Evolutionary conservation across 441 rosid species (phyloP), one percentile per base, ranked within the genome.

Genomic region (Brassica balearica): DNA sequence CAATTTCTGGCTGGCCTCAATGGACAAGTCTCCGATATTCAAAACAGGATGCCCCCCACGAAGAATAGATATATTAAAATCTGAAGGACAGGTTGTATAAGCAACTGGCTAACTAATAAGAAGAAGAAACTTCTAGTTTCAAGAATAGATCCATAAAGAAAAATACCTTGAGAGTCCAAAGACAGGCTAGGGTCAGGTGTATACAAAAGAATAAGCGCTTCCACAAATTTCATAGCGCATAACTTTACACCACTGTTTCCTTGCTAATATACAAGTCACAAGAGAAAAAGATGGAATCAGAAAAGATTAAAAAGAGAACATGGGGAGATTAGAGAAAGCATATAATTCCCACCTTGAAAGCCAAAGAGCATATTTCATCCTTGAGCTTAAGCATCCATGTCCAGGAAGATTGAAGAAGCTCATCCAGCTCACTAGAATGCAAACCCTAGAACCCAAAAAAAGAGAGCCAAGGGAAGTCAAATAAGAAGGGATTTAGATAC

Each of bases 41-140:
- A 96, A 85, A 63, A 91, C 69, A 82, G 98, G 94, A 85, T 96
- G 98, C 65, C 98, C 92, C 71, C 91, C 91, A 74, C 94, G 95
- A 82, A 96, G 84, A 89, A 96, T 88, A 74, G 97, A 85, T 83
- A 92, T 80, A 73, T 93, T 96, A 81, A 96, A 96, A 51, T 88
- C 98, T 67, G 70, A 70, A 61, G 8, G 23, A 64, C 48, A 65
- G 8, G 79, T 62, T 55, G 73, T 68, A 74, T 79, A 38, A 85
- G 80, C 43, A 68, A 71, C 79, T 72, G 25, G 68, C 58, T 72
- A 8, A 63, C 17, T 23, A 38, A 68, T 9, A 53, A 23, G 25
- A 71, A 65, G n/a, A 74, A 60, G 14, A 46, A 64, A 48, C 12
- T 43, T 27, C 62, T 15, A 43, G 36, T 72, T 59, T 46, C 60